phyloP scores from a whole-genome alignment of 2,329 filamentous ascomycete species.

The Fusarium sp. region DNA sequence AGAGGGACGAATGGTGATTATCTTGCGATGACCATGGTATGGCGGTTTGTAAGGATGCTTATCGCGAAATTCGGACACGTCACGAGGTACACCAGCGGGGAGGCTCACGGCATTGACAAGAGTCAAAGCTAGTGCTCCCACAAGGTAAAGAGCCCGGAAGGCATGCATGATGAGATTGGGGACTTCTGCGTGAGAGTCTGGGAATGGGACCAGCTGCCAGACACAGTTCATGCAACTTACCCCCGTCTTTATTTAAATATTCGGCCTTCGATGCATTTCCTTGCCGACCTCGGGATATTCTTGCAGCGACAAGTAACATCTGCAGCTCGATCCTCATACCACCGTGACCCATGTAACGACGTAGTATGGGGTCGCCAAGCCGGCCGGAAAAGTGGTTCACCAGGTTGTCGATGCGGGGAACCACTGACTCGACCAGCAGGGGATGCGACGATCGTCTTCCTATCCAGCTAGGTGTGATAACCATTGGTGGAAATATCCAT shows the following conservation, averaged over 20 bases:
- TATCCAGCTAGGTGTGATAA: not conserved
- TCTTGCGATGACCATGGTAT: slow-evolving; percentile 18
- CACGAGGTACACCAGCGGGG: slow-evolving; percentile 12
- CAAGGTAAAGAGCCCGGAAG: not conserved
- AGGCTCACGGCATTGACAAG: slow-evolving; percentile 9
- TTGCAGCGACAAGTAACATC: not conserved
- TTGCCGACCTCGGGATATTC: not conserved
- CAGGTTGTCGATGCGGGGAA: not conserved
- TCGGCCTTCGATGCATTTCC: not conserved
- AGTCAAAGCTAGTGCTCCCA: not conserved
- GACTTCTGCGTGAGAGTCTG: not conserved
- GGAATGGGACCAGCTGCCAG: not conserved
- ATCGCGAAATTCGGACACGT: slow-evolving; percentile 26
- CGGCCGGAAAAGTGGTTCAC: slow-evolving; percentile 3
- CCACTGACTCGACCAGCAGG: not conserved
- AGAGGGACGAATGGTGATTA: slow-evolving; percentile 47
- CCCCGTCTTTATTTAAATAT: not conserved
- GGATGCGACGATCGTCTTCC: not conserved
- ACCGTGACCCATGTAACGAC: not conserved
- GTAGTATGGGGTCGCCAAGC: not conserved
- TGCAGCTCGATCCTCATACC: not conserved
- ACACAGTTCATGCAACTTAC: not conserved
- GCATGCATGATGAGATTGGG: not conserved
- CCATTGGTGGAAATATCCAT: not conserved
- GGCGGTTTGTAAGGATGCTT: slow-evolving; percentile 25